These are phyloP conservation scores for Blastobotrys proliferans DNA, from an alignment of 1,139 yeast genomes.

Conservation along the genomic window DNA sequence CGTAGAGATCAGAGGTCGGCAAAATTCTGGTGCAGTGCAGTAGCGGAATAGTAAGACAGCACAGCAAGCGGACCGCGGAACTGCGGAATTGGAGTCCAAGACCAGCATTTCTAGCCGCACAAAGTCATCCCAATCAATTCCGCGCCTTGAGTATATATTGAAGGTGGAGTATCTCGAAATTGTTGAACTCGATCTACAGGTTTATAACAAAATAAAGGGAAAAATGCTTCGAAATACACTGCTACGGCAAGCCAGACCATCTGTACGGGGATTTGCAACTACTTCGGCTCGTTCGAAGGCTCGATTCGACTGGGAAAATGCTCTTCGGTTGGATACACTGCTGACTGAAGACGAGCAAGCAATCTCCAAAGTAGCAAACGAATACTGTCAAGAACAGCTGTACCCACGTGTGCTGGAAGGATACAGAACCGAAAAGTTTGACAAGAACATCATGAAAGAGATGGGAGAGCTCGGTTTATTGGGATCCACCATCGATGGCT, in stretches of 20 bases:
- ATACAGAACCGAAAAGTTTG: slow-evolving; percentile 39
- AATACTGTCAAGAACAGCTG: slow-evolving; percentile 38
- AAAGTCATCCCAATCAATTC: too few species aligned
- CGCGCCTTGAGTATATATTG: too few species aligned
- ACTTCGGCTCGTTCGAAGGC: slow-evolving; percentile 5
- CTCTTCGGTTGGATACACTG: slow-evolving; percentile 35
- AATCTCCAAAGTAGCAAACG: slow-evolving; percentile 38
- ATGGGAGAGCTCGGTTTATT: slow-evolving; percentile 43
- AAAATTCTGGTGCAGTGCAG: too few species aligned
- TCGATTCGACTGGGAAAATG: slow-evolving; percentile 38
- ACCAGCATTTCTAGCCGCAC: too few species aligned
- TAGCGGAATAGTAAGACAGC: too few species aligned
- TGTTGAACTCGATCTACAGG: too few species aligned
- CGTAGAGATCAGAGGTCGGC: too few species aligned
- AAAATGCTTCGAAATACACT: not conserved
- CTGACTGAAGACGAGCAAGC: slow-evolving; percentile 42
- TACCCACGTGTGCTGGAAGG: slow-evolving; percentile 42
- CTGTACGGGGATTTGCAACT: slow-evolving; percentile 4
- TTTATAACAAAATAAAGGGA: too few species aligned
- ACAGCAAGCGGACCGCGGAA: too few species aligned
- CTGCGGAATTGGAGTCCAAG: too few species aligned
- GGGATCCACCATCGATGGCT: slow-evolving; percentile 42
- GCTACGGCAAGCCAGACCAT: not conserved
- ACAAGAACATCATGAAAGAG: slow-evolving; percentile 36
- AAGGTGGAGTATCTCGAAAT: too few species aligned